Evolutionary conservation across 2,329 filamentous ascomycete genomes (phyloP), one percentile per base, ranked within the genome.

Genomic region (Cadophora malorum): DNA sequence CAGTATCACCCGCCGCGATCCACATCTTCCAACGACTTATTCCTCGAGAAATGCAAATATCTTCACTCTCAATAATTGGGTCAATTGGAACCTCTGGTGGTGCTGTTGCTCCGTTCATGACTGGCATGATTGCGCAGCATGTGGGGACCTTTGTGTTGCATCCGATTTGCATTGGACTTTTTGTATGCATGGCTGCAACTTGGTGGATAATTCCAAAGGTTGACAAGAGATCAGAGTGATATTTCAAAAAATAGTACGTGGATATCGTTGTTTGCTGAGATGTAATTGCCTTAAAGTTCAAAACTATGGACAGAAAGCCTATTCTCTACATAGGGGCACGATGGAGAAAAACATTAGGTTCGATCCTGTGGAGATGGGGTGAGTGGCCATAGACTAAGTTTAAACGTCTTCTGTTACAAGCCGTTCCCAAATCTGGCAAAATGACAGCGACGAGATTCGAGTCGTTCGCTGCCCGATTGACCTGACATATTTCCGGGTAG

Each of bases 1-100:
- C 93, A 0, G 84, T 96, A 7, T 95, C 93, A 73, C 91, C 92
- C 0, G 93, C 90, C 75, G 86, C 88, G 0, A 83, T 86, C 4
- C 85, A 86, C 0, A 82, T 91, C 4, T 88, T 92, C 71, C 83
- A 88, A 69, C 81, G 85, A 23, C 80, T 85, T 52, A 82, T 93
- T 76, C 85, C 84, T 10, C 80, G 84, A 9, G 79, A 83, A 28
- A 81, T 91, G 70, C 85, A 88, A 69, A 84, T 89, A 14, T 86
- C 85, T 33, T 85, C 86, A 0, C 83, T 92, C 66, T 84, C 88
- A 0, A 85, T 91, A 63, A 91, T 92, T 67, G 86, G 84, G 3
- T 88, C 88, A 0, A 90, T 89, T 69, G 90, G 89, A 0, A 90
- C 86, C 72, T 85, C 87, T 1, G 91, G 91, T 0, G 90, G 91